A percentile compares a stretch with the other conserved stretches of the same genome.
phyloP scores from a whole-genome alignment of 768 basidiomycete species.

The Russula vinacea region DNA sequence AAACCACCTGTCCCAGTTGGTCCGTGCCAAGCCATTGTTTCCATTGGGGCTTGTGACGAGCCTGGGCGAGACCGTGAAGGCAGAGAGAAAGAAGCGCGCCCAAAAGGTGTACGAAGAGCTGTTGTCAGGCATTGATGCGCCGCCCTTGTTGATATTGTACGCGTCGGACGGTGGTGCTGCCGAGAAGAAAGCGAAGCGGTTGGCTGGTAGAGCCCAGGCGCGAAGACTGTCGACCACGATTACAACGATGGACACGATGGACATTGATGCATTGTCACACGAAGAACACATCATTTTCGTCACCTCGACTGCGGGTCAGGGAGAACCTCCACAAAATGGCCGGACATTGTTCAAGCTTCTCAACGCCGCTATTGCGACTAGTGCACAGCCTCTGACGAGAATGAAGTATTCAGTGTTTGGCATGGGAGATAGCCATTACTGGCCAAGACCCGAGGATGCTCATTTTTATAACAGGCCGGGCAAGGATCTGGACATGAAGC shows the following conservation, averaged over 20 bases:
- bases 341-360: constrained; percentile 84
- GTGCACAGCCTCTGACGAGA: constrained; percentile 57
- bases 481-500: constrained; percentile 80
- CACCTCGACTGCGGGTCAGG: constrained; percentile 93
- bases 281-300: constrained; percentile 72
- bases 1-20: constrained; percentile 94
- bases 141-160: constrained; percentile 85
- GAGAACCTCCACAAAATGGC: constrained; percentile 96
- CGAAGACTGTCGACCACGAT: constrained; percentile 77
- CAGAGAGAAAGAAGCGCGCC: constrained; percentile 77
- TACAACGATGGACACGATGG: constrained; percentile 76
- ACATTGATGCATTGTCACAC: constrained; percentile 67
- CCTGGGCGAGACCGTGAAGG: constrained; percentile 78
- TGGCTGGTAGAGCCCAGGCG: constrained; percentile 76
- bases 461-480: constrained; percentile 97
- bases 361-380: constrained; percentile 58
- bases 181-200: constrained; percentile 93
- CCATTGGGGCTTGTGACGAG: constrained; percentile 80
- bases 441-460: constrained; percentile 95
- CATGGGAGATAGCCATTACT: constrained; percentile 98
- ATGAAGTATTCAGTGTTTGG: constrained; percentile 83
- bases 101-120: constrained; percentile 82
- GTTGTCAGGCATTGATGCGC: constrained; percentile 79
- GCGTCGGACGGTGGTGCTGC: constrained; percentile 93
- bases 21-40: constrained; percentile 73